Percentiles rank a stretch among this genome's conserved stretches.
Conservation (phyloP, 345 rosid genomes). For the Triadica sebifera region DNA sequence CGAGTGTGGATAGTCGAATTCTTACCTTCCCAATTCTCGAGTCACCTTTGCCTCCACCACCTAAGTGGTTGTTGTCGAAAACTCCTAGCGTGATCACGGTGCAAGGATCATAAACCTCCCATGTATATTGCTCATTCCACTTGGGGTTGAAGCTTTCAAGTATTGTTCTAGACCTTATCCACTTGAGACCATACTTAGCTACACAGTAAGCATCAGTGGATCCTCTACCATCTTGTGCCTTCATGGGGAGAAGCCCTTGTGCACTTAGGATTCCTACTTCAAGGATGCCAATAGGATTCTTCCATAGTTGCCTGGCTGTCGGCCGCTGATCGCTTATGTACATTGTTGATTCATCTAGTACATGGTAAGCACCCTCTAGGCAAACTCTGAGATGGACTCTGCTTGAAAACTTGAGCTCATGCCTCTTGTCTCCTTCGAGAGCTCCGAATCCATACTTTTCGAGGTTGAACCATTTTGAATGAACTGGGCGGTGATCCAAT, state of each 20-base stretch:
- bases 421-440: conserved; percentile 30
- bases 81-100: conserved; percentile 36
- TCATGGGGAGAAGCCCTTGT: conserved; percentile 34
- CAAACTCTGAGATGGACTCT: conserved; percentile 34
- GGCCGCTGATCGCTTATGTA: conserved; percentile 33
- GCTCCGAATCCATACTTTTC: conserved; percentile 30
- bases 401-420: conserved; percentile 32
- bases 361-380: conserved; percentile 38
- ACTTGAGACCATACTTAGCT: conserved; percentile 35
- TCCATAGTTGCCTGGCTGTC: conserved; percentile 36
- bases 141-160: conserved; percentile 31
- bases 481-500: conserved; percentile 30
- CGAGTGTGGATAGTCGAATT: conserved; percentile 30
- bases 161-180: conserved; percentile 35
- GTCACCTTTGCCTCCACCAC: conserved; percentile 23
- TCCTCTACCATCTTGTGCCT: conserved; percentile 23
- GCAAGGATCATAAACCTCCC: conserved; percentile 40
- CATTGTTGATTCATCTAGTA: conserved; percentile 33
- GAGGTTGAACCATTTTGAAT: conserved; percentile 31
- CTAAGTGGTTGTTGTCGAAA: conserved; percentile 34
- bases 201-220: conserved; percentile 33
- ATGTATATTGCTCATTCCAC: conserved; percentile 39
- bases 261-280: conserved; percentile 36
- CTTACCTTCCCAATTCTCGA: conserved; percentile 34
- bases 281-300: conserved; percentile 28